These are phyloP conservation scores for Aspergillus pseudonomiae DNA, from an alignment of 2,329 filamentous ascomycete genomes.

Conservation along the genomic window DNA sequence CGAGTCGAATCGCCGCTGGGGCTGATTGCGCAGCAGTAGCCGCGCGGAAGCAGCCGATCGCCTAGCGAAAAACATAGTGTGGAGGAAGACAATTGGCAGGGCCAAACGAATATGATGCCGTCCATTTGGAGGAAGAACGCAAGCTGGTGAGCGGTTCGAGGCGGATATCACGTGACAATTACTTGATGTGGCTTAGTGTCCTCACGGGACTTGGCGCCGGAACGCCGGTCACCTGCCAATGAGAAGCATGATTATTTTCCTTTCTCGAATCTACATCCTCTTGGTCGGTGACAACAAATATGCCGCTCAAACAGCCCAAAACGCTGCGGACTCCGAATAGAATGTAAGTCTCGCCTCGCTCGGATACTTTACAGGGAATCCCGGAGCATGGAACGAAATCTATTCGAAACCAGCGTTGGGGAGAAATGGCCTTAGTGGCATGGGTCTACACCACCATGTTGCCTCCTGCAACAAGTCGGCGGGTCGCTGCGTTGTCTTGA, in stretches of 20 bases:
- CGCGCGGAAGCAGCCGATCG: constrained; percentile 42
- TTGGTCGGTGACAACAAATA: neutral
- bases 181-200: constrained; percentile 15
- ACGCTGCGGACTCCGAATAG: neutral
- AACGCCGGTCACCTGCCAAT: neutral
- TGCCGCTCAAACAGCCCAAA: constrained; percentile 9
- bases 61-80: constrained; percentile 47
- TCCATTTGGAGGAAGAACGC: constrained; percentile 26
- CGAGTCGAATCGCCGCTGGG: constrained; percentile 48
- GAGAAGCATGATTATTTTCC: constrained; percentile 1
- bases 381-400: constrained; percentile 6
- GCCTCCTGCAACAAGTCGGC: constrained; percentile 8
- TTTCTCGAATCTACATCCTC: neutral
- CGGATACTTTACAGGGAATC: constrained; percentile 8
- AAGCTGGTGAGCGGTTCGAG: constrained; percentile 19
- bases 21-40: constrained; percentile 44
- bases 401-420: constrained; percentile 6
- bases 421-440: constrained; percentile 2
- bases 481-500: constrained; percentile 26
- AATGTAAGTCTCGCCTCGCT: constrained; percentile 4
- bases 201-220: neutral
- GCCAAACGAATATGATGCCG: constrained; percentile 35
- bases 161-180: constrained; percentile 18
- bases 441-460: neutral
- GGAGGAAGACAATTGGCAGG: constrained; percentile 33